A percentile compares a stretch with the other conserved stretches of the same genome.
These are phyloP conservation scores for Diospyros lotus DNA, from an alignment of 148 eudicot genomes.

Conservation along the genomic window DNA sequence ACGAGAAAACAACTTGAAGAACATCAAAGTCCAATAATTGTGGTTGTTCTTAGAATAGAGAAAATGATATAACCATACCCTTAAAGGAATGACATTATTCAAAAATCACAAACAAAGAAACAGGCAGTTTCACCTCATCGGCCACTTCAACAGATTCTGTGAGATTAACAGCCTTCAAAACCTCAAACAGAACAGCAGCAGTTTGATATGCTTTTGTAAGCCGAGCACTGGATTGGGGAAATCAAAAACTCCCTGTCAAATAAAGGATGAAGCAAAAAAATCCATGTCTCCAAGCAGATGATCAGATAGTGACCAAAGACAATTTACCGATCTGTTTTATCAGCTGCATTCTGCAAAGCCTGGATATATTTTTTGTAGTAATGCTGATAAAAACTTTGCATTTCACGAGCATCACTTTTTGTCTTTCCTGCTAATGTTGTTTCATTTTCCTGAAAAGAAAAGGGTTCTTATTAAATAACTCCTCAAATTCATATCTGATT, in stretches of 20 bases:
- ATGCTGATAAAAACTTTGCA: slow-evolving; percentile 47
- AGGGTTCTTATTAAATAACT: background rate
- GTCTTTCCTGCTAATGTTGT: slow-evolving; percentile 37
- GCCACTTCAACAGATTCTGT: slow-evolving; percentile 43
- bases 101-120: background rate
- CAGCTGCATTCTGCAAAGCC: slow-evolving; percentile 51
- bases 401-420: slow-evolving; percentile 56
- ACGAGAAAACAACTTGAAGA: background rate
- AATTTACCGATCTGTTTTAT: slow-evolving; percentile 51
- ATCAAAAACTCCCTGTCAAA: background rate
- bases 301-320: background rate
- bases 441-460: slow-evolving; percentile 32
- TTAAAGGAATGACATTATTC: too few species aligned
- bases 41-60: background rate
- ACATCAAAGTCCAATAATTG: background rate
- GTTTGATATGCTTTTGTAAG: slow-evolving; percentile 57
- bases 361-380: slow-evolving; percentile 46
- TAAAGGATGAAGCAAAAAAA: too few species aligned
- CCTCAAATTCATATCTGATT: too few species aligned
- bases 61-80: background rate
- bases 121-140: slow-evolving; percentile 32
- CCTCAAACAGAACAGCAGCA: slow-evolving; percentile 53
- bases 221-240: background rate
- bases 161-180: slow-evolving; percentile 47
- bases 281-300: too few species aligned